Evolutionary conservation across 2,329 filamentous ascomycete genomes (phyloP), one percentile per base, ranked within the genome.

Genomic region (Xenoacremonium recifei): DNA sequence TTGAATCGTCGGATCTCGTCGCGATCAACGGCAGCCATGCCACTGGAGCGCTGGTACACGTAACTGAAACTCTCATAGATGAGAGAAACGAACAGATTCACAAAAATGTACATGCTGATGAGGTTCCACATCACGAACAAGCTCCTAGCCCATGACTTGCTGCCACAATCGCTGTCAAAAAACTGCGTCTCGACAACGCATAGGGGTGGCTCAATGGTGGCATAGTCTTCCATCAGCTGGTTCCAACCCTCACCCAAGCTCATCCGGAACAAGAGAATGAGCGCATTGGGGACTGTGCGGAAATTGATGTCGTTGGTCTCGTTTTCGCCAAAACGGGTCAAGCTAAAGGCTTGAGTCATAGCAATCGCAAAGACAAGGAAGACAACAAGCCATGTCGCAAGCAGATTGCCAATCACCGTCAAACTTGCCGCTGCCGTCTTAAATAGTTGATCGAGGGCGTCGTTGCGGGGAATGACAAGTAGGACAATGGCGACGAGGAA

Each of bases 41-140:
- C 89, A 59, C 88, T 96, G 47, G 92, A 96, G 49, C 90, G 82
- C 69, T 99, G 95, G 64, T 97, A 99, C 50, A 99, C 93, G 60
- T 99, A 99, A 64, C 90, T 96, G 76, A 99, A 99, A 68, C 91
- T 97, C 71, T 99, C 93, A 69, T 95, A 99, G 55, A 99, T 99
- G 63, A 99, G 82, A 36, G 93, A 99, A 45, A 99, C 92, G 65
- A 99, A 99, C 61, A 99, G 72, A 60, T 92, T 96, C 61, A 97
- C 92, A 60, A 99, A 99, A 59, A 99, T 95, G 69, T 99, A 99
- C 93, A 99, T 99, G 86, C 92, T 97, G 67, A 99, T 79, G 58
- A 99, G 92, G 71, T 99, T 99, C 93, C 93, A 99, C 4, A 86
- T 82, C 44, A 97, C 90, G 71, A 99, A 99, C 9, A 99, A 74